Evolutionary conservation across 441 rosid genomes (phyloP).

Genomic region (Capsella rubella): DNA sequence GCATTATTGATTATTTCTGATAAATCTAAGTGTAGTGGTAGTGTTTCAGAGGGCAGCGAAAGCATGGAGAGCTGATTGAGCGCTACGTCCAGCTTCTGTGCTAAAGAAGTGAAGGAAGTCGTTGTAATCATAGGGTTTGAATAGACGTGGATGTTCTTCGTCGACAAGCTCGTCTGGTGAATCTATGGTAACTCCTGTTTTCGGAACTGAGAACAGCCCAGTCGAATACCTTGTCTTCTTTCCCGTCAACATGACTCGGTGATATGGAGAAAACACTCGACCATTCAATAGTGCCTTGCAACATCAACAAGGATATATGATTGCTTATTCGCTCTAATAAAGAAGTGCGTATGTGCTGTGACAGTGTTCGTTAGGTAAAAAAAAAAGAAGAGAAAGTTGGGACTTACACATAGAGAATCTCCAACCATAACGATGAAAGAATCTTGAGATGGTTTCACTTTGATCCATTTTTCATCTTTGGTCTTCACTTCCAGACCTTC

Average conservation of each 20-base stretch:
- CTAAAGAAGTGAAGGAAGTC: slow-evolving; percentile 22
- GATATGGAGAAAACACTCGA: slow-evolving; percentile 43
- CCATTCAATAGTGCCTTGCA: slow-evolving; percentile 45
- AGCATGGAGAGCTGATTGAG: slow-evolving; percentile 35
- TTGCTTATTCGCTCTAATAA: neutral
- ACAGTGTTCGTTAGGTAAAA: too few relatives aligned
- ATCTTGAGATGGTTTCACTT: slow-evolving; percentile 57
- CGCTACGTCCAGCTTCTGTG: slow-evolving; percentile 39
- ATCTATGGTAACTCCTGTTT: slow-evolving; percentile 50
- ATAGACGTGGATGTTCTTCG: slow-evolving; percentile 63
- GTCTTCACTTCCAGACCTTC: slow-evolving; percentile 60
- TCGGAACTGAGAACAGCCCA: slow-evolving; percentile 66
- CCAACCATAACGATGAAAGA: slow-evolving; percentile 67
- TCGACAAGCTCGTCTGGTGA: slow-evolving; percentile 65
- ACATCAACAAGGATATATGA: neutral
- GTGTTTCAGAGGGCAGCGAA: slow-evolving; percentile 30
- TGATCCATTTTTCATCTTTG: slow-evolving; percentile 66
- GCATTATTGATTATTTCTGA: neutral
- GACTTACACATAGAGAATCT: slow-evolving; percentile 64
- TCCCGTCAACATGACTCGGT: slow-evolving; percentile 63
- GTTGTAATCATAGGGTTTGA: slow-evolving; percentile 55
- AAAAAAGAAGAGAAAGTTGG: neutral
- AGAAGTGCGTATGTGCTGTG: neutral
- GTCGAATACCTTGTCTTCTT: slow-evolving; percentile 57
- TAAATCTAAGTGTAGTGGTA: neutral